These are phyloP conservation scores for Ophiognomonia clavigignenti-juglandacearum DNA, from an alignment of 2,329 filamentous ascomycete species.

Conservation along the genomic window DNA sequence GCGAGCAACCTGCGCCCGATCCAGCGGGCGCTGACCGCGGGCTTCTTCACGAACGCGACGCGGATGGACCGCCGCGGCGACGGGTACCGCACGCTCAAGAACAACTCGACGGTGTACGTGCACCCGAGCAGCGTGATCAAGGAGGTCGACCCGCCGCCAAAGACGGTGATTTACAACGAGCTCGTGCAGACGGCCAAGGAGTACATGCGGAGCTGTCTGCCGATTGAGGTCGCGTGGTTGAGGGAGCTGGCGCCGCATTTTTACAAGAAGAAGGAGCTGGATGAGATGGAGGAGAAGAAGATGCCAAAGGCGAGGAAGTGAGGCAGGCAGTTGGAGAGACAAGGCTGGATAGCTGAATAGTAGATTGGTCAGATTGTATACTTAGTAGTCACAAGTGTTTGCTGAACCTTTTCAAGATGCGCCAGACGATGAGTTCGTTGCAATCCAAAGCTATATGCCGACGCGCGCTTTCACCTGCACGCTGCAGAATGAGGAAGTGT, in stretches of 20 bases:
- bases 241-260: conserved; percentile 90
- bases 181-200: conserved; percentile 80
- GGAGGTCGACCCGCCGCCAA: conserved; percentile 67
- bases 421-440: too few relatives aligned
- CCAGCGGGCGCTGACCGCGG: conserved; percentile 81
- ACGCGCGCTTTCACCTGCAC: too few relatives aligned
- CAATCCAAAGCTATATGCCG: too few relatives aligned
- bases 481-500: too few relatives aligned
- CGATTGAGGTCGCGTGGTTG: conserved; percentile 79
- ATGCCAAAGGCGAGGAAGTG: conserved; percentile 27
- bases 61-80: conserved; percentile 78
- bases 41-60: conserved; percentile 93
- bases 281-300: conserved; percentile 76
- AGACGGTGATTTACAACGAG: conserved; percentile 85
- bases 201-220: conserved; percentile 86
- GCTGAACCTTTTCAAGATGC: too few relatives aligned
- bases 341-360: too few relatives aligned
- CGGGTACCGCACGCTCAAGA: conserved; percentile 88
- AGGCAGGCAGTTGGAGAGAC: too few relatives aligned
- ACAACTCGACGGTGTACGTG: conserved; percentile 81
- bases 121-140: conserved; percentile 83
- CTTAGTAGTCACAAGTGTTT: too few relatives aligned
- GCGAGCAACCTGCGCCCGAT: conserved; percentile 71
- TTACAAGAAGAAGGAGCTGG: conserved; percentile 86
- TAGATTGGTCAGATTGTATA: too few relatives aligned